Evolutionary conservation across 202 grass and related monocot genomes (phyloP).

Genomic region (Tripidium arundinaceum): DNA sequence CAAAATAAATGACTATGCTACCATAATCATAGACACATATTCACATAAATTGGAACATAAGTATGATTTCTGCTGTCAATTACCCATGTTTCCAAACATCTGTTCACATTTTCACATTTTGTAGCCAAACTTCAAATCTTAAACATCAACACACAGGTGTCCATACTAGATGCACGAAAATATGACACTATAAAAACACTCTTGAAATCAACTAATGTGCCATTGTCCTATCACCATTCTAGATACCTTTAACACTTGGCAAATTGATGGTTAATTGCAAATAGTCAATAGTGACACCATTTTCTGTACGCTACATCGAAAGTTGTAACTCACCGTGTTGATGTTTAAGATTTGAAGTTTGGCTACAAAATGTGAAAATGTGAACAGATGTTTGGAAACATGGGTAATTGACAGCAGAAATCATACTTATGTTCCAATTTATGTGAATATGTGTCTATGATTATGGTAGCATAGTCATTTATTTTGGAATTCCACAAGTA

Average conservation of each 20-base stretch:
- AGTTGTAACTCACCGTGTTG: constrained; percentile 58
- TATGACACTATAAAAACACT: background rate
- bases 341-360: constrained; percentile 19
- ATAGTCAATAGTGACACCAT: constrained; percentile 11
- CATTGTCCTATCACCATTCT: background rate
- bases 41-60: background rate
- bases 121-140: background rate
- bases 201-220: background rate
- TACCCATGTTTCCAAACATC: background rate
- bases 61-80: background rate
- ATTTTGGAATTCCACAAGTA: background rate
- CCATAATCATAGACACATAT: background rate
- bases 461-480: background rate
- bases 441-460: background rate
- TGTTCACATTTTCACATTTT: background rate
- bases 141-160: background rate
- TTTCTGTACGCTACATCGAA: constrained; percentile 16
- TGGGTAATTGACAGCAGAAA: background rate
- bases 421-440: background rate
- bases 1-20: background rate
- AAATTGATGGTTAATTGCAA: background rate
- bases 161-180: background rate
- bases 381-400: background rate
- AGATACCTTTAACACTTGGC: background rate
- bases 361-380: background rate